Evolutionary conservation across 371 early-diverging fungal genomes (phyloP).

Genomic region (Sporodiniella umbellata): DNA sequence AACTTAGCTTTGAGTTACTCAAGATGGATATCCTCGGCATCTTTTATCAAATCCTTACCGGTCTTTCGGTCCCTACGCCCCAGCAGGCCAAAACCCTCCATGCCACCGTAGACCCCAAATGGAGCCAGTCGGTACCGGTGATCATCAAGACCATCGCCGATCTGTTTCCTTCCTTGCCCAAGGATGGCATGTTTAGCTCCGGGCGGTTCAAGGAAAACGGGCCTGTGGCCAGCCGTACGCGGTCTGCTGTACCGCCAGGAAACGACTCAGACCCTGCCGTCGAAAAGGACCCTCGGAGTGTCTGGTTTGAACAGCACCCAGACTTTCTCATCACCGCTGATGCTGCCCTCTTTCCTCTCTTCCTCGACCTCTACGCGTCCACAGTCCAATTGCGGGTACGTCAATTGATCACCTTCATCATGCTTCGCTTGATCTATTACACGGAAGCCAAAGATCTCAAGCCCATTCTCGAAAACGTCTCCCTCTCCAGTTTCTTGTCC

Average conservation of each 20-base stretch:
- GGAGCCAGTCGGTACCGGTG: constrained; percentile 36
- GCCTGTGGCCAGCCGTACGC: constrained; percentile 23
- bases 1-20: constrained; percentile 51
- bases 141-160: constrained; percentile 48
- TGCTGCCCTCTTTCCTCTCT: constrained; percentile 47
- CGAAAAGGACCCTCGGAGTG: constrained; percentile 30
- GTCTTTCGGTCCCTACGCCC: constrained; percentile 17
- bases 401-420: constrained; percentile 49
- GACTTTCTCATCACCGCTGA: constrained; percentile 38
- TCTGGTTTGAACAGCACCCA: constrained; percentile 40
- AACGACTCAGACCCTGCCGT: neutral
- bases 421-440: constrained; percentile 56
- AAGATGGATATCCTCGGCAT: constrained; percentile 54
- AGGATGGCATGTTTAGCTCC: constrained; percentile 40
- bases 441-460: constrained; percentile 30
- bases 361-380: constrained; percentile 55
- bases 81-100: constrained; percentile 4
- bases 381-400: constrained; percentile 57
- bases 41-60: constrained; percentile 60
- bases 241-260: constrained; percentile 8
- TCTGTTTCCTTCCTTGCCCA: constrained; percentile 67
- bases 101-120: constrained; percentile 35
- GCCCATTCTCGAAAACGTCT: constrained; percentile 38
- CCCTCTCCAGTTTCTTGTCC: constrained; percentile 59
- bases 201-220: constrained; percentile 27